These are phyloP conservation scores for Digitaria exilis DNA, from an alignment of 202 grass and related monocot genomes.

Conservation along the genomic window DNA sequence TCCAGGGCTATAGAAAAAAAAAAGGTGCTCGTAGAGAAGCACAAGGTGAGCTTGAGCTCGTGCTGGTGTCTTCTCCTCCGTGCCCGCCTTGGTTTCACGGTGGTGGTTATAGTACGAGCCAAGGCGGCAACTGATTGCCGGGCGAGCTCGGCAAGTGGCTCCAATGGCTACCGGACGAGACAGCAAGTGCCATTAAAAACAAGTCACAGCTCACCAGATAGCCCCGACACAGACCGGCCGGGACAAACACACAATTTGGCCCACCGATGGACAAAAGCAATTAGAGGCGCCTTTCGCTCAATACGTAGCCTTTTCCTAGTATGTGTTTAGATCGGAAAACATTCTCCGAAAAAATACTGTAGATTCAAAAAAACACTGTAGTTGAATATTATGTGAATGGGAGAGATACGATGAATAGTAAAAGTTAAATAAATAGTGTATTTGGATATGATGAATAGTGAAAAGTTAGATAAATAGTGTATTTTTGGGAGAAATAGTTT, in stretches of 20 bases:
- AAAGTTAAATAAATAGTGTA: too few relatives aligned
- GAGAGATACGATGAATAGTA: too few relatives aligned
- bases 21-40: neutral
- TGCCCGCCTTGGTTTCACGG: neutral
- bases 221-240: constrained; percentile 13
- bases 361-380: too few relatives aligned
- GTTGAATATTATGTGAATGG: too few relatives aligned
- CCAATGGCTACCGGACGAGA: constrained; percentile 30
- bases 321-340: too few relatives aligned
- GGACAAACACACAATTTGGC: constrained; percentile 35
- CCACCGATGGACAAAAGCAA: constrained; percentile 11
- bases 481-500: too few relatives aligned
- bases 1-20: neutral
- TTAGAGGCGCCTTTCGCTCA: neutral
- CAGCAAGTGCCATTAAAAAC: constrained; percentile 40
- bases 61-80: neutral
- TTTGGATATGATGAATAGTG: too few relatives aligned
- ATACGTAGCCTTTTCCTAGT: neutral
- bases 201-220: constrained; percentile 40
- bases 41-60: neutral
- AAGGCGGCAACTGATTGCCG: constrained; percentile 32
- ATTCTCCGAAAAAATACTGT: too few relatives aligned
- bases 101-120: constrained; percentile 32
- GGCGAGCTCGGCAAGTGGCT: constrained; percentile 5
- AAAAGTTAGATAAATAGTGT: too few relatives aligned